Conservation (phyloP, 1,139 yeast genomes). For the Pichia sp. region DNA sequence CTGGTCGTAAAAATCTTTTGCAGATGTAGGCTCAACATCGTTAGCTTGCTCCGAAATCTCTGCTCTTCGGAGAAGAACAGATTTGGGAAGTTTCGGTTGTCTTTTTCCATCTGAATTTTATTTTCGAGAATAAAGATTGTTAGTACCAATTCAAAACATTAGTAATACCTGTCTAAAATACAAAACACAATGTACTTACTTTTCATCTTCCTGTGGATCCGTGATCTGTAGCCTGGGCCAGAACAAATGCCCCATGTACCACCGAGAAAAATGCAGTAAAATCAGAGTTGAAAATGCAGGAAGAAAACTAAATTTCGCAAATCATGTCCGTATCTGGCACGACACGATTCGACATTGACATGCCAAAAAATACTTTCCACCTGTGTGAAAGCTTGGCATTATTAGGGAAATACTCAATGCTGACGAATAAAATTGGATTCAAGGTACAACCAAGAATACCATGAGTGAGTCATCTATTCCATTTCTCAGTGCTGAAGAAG, state of each 20-base stretch:
- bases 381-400: too few species aligned
- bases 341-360: background rate
- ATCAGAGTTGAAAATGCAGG: background rate
- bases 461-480: background rate
- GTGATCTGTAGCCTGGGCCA: too few species aligned
- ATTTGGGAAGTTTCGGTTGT: conserved; percentile 22
- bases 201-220: background rate
- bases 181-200: conserved; percentile 1
- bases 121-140: background rate
- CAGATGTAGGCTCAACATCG: conserved; percentile 33
- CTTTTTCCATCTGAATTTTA: conserved; percentile 10
- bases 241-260: too few species aligned
- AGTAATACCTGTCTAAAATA: background rate
- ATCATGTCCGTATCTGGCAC: background rate
- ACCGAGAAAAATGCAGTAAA: too few species aligned
- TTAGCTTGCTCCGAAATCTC: background rate
- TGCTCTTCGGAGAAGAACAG: conserved; percentile 14
- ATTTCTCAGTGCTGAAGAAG: conserved; percentile 2
- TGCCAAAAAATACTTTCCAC: too few species aligned
- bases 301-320: background rate
- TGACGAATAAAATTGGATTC: background rate
- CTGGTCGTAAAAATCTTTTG: conserved; percentile 45
- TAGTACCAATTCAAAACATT: background rate
- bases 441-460: background rate
- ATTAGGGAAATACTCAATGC: background rate